Evolutionary conservation across 306 rosid species (phyloP).

Genomic region (Citrullus amarus): DNA sequence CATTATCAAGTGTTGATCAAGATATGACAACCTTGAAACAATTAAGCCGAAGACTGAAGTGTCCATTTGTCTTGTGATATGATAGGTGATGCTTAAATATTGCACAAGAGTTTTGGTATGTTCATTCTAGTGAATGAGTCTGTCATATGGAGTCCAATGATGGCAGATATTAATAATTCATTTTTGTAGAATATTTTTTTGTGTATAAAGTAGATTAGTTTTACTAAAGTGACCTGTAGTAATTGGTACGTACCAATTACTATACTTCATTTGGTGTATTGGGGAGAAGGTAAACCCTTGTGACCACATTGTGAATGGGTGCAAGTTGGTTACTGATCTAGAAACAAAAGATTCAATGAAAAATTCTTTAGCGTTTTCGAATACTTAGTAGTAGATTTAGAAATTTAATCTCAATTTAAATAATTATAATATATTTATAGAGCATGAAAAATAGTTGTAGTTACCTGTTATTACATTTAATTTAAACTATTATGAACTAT

Average conservation of each 20-base stretch:
- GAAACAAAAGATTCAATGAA: no score
- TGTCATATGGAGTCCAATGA: neutral
- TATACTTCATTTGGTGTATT: no score
- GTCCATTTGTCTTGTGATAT: neutral
- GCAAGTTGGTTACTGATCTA: no score
- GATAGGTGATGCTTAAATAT: neutral
- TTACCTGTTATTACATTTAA: no score
- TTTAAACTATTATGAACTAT: no score
- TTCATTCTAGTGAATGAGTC: neutral
- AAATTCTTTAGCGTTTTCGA: no score
- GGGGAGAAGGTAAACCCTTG: neutral
- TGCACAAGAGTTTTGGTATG: neutral
- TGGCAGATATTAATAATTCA: neutral
- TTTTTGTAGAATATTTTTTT: neutral
- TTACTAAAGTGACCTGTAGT: no score
- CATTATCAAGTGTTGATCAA: neutral
- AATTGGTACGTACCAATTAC: no score
- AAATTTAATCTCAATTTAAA: no score
- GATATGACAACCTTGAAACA: neutral
- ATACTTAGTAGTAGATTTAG: no score
- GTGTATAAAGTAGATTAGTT: neutral
- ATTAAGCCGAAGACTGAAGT: neutral
- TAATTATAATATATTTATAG: no score
- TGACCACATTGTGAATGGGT: neutral
- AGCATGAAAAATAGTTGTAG: no score